phyloP scores from a whole-genome alignment of 1,139 yeast genomes.

The Pichia sp. region DNA sequence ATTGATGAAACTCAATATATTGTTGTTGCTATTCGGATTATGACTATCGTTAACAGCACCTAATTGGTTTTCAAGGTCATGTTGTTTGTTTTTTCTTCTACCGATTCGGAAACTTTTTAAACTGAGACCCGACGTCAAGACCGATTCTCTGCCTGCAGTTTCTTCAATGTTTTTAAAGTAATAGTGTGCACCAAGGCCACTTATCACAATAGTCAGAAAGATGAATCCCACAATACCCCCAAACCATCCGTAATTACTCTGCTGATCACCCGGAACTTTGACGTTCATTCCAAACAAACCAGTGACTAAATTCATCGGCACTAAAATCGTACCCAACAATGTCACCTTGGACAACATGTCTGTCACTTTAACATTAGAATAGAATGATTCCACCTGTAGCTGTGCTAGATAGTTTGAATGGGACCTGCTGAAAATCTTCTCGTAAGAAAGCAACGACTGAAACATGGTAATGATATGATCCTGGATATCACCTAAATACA shows the following conservation, averaged over 20 bases:
- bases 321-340: conserved; percentile 78
- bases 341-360: conserved; percentile 87
- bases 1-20: background rate
- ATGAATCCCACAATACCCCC: conserved; percentile 57
- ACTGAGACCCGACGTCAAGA: conserved; percentile 27
- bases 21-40: too few relatives aligned
- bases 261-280: conserved; percentile 60
- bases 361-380: conserved; percentile 76
- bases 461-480: conserved; percentile 96
- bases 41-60: background rate
- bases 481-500: conserved; percentile 93
- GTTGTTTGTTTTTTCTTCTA: conserved; percentile 22
- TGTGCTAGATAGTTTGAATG: conserved; percentile 92
- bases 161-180: conserved; percentile 29
- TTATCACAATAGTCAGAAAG: conserved; percentile 28
- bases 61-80: conserved; percentile 4
- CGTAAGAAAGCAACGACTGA: conserved; percentile 82
- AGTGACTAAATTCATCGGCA: conserved; percentile 84
- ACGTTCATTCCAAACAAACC: conserved; percentile 98
- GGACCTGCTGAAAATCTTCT: conserved; percentile 84
- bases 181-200: conserved; percentile 29
- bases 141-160: conserved; percentile 17
- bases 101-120: conserved; percentile 40
- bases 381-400: conserved; percentile 84
- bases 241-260: conserved; percentile 44